Evolutionary conservation across 192 early-diverging fungal species (phyloP).

Genomic region (Podochytrium sp.): DNA sequence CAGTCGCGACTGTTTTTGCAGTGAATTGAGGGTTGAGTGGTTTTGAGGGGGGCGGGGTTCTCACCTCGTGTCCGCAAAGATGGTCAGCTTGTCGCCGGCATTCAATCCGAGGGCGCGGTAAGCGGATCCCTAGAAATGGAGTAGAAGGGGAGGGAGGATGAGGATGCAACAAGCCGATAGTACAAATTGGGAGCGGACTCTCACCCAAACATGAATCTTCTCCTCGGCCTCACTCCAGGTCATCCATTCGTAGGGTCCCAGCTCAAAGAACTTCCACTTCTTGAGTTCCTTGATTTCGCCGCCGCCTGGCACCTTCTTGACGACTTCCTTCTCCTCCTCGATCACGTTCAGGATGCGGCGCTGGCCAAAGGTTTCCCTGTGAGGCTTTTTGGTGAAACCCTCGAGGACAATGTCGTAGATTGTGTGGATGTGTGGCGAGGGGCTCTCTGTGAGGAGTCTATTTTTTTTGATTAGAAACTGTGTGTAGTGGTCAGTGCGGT

Average conservation of each 20-base stretch:
- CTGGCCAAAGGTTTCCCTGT: slow-evolving; percentile 68
- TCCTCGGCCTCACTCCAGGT: slow-evolving; percentile 71
- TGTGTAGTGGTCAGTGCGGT: too few relatives aligned
- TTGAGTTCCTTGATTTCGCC: slow-evolving; percentile 71
- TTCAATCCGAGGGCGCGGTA: slow-evolving; percentile 68
- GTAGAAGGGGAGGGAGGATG: slow-evolving; percentile 70
- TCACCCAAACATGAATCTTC: slow-evolving; percentile 62
- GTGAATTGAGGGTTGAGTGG: too few relatives aligned
- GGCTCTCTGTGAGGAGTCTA: too few relatives aligned
- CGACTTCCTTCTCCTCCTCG: slow-evolving; percentile 77
- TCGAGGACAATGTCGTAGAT: too few relatives aligned
- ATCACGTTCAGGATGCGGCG: slow-evolving; percentile 67
- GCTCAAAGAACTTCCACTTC: slow-evolving; percentile 80
- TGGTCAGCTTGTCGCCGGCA: slow-evolving; percentile 45
- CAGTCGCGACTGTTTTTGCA: slow-evolving; percentile 62
- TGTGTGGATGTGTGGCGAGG: too few relatives aligned
- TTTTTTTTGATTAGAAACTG: too few relatives aligned
- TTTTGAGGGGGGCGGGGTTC: too few relatives aligned
- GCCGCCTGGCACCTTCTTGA: slow-evolving; percentile 55
- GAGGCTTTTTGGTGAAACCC: too few relatives aligned
- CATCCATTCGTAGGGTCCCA: slow-evolving; percentile 81
- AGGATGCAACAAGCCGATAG: slow-evolving; percentile 77
- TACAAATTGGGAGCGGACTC: slow-evolving; percentile 76
- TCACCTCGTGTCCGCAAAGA: slow-evolving; percentile 49
- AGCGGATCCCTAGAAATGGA: slow-evolving; percentile 71